Base-by-base conservation (phyloP, 495 filamentous ascomycete species). In the Cryomyces minteri region DNA sequence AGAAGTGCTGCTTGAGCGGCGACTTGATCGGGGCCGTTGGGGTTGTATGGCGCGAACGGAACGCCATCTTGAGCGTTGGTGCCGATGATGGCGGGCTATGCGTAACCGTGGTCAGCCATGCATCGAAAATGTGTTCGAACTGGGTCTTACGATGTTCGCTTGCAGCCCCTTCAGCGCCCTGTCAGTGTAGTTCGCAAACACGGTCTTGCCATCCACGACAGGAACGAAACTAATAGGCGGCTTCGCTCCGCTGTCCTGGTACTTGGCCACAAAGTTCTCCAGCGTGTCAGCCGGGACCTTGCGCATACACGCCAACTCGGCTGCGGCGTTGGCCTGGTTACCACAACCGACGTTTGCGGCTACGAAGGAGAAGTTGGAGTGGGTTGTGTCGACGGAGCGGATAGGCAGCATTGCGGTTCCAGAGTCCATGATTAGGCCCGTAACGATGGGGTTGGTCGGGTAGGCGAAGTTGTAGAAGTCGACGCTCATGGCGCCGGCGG, bases 231-330 rank as follows among this genome's bases (percentile, higher is more conserved):
- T 43, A 33, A 62, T 40, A 5, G 18, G 39, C 40, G 46, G 50
- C 46, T 34, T 51, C 29, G 41, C 45, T 41, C 43, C 55, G 46
- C 32, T 29, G 40, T 54, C 49, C 29, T 43, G 33, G 46, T 54
- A 52, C 6, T n/a, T 32, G 30, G 44, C 43, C 11, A 72, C 48
- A 31, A 61, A 65, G 18, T 56, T 43, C 47, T 63, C 59, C 40
- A 72, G 63, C 39, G 51, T 53, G 0, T 52, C 50, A 46, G 48
- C 54, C 12, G 60, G 54, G n/a, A 70, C 44, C 7, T 57, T 54
- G 14, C 61, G 64, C 67, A 73, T 67, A 46, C 68, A 73, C 2
- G 51, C 53, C n/a, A 73, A 39, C 45, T 71, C 66, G 4, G 57
- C 53, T 5, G 53, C 40, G 1, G 63, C 57, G 7, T 58, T 53